phyloP scores from a whole-genome alignment of 2,329 filamentous ascomycete species.

The Alternaria sp. region DNA sequence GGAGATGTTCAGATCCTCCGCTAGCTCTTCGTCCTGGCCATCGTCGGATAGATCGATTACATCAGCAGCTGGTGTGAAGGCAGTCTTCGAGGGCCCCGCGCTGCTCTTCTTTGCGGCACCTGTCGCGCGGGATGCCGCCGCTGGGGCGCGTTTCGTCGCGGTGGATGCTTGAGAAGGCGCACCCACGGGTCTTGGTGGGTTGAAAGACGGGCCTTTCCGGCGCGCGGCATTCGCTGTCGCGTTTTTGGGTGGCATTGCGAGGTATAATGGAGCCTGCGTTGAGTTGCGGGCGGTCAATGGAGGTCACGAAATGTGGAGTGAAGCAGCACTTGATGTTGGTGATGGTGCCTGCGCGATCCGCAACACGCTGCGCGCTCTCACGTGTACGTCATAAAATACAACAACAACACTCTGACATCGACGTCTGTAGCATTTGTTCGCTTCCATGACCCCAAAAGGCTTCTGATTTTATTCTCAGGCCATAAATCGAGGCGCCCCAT shows the following conservation, averaged over 20 bases:
- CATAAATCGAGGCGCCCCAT: background rate
- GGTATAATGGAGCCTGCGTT: background rate
- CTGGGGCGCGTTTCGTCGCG: constrained; percentile 28
- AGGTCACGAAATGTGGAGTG: background rate
- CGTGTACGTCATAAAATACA: constrained; percentile 7
- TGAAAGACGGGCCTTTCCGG: constrained; percentile 46
- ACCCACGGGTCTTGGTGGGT: constrained; percentile 46
- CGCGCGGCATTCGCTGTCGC: constrained; percentile 22
- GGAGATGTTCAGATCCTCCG: constrained; percentile 28
- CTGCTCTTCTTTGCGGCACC: constrained; percentile 24
- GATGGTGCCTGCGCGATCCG: background rate
- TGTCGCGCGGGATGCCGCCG: constrained; percentile 4
- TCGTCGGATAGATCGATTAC: constrained; percentile 42
- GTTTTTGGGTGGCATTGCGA: constrained; percentile 37
- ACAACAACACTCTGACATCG: background rate
- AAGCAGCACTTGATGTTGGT: background rate
- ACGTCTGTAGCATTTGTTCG: background rate
- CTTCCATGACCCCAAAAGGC: background rate
- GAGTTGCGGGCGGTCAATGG: background rate
- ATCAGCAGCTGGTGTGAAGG: constrained; percentile 31
- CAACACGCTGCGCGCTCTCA: constrained; percentile 13
- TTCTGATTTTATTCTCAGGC: background rate
- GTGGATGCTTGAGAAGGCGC: constrained; percentile 27
- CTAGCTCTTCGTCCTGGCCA: constrained; percentile 29
- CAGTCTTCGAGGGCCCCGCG: constrained; percentile 22